Conservation (phyloP, 2,329 filamentous ascomycete genomes). For the Exophiala mesophila region DNA sequence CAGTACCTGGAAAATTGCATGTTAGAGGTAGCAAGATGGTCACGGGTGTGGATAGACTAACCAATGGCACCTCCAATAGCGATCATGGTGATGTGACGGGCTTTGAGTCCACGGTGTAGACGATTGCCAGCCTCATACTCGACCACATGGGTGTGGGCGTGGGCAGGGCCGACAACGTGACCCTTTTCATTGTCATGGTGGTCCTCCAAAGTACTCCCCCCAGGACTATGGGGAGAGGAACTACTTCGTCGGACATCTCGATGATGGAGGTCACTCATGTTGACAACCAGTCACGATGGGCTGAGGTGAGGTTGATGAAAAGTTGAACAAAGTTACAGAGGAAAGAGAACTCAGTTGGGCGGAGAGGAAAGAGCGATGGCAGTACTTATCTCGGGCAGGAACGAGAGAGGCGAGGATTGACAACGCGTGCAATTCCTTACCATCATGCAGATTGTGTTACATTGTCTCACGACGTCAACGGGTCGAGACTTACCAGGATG, state of each 20-base stretch:
- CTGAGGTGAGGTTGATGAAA: too few relatives aligned
- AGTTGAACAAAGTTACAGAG: too few relatives aligned
- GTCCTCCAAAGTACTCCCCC: neutral
- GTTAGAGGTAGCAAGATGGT: neutral
- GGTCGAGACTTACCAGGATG: neutral
- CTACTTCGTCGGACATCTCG: slow-evolving; percentile 3
- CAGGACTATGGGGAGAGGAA: slow-evolving; percentile 7
- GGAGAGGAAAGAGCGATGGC: neutral
- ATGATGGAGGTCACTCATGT: neutral
- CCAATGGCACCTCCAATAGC: slow-evolving; percentile 42
- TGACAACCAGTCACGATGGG: neutral
- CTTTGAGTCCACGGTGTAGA: slow-evolving; percentile 40
- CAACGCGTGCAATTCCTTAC: too few relatives aligned
- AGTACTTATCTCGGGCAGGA: slow-evolving; percentile 3
- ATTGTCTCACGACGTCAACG: neutral
- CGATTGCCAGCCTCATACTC: slow-evolving; percentile 9
- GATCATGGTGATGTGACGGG: slow-evolving; percentile 41
- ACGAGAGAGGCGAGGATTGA: too few relatives aligned
- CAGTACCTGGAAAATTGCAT: slow-evolving; percentile 54
- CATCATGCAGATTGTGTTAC: slow-evolving; percentile 3
- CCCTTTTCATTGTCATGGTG: neutral
- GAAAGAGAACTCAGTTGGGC: too few relatives aligned
- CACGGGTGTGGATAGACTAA: slow-evolving; percentile 22
- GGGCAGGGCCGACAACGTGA: slow-evolving; percentile 4
- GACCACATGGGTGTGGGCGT: slow-evolving; percentile 4